phyloP scores from a whole-genome alignment of 352 stramenopile species.

The Phytophthora sp. region DNA sequence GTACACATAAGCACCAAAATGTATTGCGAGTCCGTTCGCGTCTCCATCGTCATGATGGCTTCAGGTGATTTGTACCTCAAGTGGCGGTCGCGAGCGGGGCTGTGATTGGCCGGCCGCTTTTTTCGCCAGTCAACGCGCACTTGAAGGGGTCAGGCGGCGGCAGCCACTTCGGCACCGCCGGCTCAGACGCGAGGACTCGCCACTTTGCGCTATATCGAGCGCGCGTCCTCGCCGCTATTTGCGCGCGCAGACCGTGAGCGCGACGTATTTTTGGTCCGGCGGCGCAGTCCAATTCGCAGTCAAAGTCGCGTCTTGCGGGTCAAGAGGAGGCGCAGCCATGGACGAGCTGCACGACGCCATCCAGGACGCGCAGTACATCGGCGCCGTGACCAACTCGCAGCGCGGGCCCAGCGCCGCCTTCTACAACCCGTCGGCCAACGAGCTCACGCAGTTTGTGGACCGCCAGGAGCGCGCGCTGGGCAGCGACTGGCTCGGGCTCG shows the following conservation, averaged over 20 bases:
- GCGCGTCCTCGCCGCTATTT: slow-evolving; percentile 24
- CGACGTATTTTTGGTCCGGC: slow-evolving; percentile 26
- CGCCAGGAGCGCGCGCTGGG: slow-evolving; percentile 57
- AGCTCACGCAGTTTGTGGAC: slow-evolving; percentile 72
- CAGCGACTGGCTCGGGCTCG: slow-evolving; percentile 65
- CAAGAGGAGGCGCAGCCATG: slow-evolving; percentile 48
- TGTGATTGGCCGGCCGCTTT: neutral
- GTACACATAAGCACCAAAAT: slow-evolving; percentile 23
- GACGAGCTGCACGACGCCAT: slow-evolving; percentile 91
- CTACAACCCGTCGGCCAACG: slow-evolving; percentile 67
- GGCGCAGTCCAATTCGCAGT: neutral
- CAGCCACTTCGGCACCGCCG: slow-evolving; percentile 4
- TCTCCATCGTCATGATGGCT: no score
- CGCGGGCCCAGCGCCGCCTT: slow-evolving; percentile 72
- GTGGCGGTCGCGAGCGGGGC: no score
- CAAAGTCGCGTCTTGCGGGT: slow-evolving; percentile 1
- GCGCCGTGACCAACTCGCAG: slow-evolving; percentile 78
- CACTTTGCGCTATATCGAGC: no score
- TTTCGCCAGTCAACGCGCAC: slow-evolving; percentile 16
- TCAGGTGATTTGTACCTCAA: slow-evolving; percentile 15
- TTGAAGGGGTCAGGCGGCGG: no score
- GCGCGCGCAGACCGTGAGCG: no score
- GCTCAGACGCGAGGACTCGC: neutral
- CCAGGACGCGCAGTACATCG: slow-evolving; percentile 90
- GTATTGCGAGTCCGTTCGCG: no score